Percentiles rank a stretch among this genome's conserved stretches.
phyloP scores from a whole-genome alignment of 192 early-diverging fungal species.

The Backusella morwellensis region DNA sequence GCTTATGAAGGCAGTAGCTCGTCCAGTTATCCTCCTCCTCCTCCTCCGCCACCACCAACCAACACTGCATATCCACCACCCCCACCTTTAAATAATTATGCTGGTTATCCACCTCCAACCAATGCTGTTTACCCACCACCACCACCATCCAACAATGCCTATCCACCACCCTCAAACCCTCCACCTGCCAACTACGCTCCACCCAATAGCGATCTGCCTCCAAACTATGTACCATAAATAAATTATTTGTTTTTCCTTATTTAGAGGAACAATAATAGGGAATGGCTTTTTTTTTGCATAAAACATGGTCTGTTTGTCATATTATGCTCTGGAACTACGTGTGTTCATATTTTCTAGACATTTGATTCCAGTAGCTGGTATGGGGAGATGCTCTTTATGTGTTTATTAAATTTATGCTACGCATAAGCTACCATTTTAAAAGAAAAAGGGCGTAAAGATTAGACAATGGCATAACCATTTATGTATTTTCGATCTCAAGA shows the following conservation, averaged over 20 bases:
- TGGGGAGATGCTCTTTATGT: too few species aligned
- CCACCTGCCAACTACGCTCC: neutral
- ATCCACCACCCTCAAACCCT: neutral
- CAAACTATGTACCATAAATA: neutral
- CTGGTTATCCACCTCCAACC: neutral
- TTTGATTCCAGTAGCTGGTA: too few species aligned
- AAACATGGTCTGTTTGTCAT: too few species aligned
- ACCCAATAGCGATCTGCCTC: neutral
- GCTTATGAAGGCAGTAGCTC: slow-evolving; percentile 20
- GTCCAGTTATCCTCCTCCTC: neutral
- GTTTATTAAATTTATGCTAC: too few species aligned
- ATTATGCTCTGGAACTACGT: too few species aligned
- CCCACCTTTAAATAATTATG: neutral
- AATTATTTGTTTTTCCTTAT: neutral
- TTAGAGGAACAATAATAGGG: too few species aligned
- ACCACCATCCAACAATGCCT: neutral
- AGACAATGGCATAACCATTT: neutral
- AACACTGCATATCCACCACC: neutral
- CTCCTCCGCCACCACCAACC: neutral
- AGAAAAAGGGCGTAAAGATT: neutral
- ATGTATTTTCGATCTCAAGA: too few species aligned
- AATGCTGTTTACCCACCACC: neutral
- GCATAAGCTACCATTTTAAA: too few species aligned
- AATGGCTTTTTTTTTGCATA: too few species aligned
- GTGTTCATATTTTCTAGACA: too few species aligned